Conservation (phyloP, 768 basidiomycete genomes). For the Podaxis sp. region DNA sequence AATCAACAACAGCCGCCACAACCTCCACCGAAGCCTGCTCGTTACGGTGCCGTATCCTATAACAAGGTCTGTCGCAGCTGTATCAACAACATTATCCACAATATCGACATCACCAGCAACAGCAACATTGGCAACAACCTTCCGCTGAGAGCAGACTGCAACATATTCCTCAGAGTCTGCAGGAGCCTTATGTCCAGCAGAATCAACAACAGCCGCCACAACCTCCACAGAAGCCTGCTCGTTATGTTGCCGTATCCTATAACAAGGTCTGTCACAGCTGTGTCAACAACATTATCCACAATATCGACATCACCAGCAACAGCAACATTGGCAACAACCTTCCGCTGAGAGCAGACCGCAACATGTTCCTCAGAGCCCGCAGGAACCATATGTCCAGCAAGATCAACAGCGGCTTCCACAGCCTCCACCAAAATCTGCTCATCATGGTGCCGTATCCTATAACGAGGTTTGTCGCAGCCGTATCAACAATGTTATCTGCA, state of each 20-base stretch:
- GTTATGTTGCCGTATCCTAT: neutral
- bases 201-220: slow-evolving; percentile 2
- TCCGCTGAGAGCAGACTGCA: neutral
- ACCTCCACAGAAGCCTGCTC: neutral
- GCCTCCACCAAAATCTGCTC: neutral
- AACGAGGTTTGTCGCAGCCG: slow-evolving; percentile 1
- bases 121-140: slow-evolving; percentile 9
- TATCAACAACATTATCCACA: slow-evolving; percentile 16
- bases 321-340: slow-evolving; percentile 9
- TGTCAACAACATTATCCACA: slow-evolving; percentile 15
- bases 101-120: slow-evolving; percentile 17
- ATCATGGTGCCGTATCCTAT: neutral
- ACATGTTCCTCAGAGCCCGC: slow-evolving; percentile 5
- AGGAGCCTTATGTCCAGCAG: neutral
- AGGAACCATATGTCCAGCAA: neutral
- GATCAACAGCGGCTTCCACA: slow-evolving; percentile 1
- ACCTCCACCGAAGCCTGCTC: neutral
- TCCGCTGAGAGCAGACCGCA: neutral
- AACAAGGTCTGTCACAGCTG: slow-evolving; percentile 1
- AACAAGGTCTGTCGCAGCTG: slow-evolving; percentile 15
- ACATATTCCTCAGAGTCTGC: slow-evolving; percentile 4
- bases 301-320: slow-evolving; percentile 18
- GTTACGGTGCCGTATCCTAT: neutral
- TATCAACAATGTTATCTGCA: slow-evolving; percentile 16
- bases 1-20: slow-evolving; percentile 2